phyloP scores from a whole-genome alignment of 2,329 filamentous ascomycete species.

The Colletotrichum tropicicola region DNA sequence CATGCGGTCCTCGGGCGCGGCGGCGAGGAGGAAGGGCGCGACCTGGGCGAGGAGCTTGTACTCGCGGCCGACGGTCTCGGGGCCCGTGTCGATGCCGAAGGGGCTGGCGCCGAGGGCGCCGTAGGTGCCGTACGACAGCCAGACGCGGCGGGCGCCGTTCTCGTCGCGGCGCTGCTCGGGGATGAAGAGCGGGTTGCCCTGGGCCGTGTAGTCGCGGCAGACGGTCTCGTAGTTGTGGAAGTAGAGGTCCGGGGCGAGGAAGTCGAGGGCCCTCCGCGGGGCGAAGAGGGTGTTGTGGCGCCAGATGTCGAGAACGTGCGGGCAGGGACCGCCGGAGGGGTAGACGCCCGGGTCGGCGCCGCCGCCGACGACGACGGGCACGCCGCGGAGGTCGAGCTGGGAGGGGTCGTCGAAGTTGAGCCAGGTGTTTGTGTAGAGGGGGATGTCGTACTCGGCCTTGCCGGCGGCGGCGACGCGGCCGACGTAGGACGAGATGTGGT shows the following conservation, averaged over 20 bases:
- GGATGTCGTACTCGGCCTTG: conserved; percentile 42
- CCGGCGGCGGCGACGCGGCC: conserved; percentile 45
- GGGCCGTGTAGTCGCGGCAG: conserved; percentile 53
- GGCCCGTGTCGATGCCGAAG: conserved; percentile 49
- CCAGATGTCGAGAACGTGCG: conserved; percentile 49
- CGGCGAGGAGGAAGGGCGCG: conserved; percentile 37
- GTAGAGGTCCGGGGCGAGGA: conserved; percentile 58
- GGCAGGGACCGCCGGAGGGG: conserved; percentile 44
- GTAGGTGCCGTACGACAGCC: conserved; percentile 51
- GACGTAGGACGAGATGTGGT: conserved; percentile 44
- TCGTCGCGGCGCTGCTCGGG: conserved; percentile 61
- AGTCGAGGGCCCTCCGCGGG: conserved; percentile 46
- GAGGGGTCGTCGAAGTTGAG: conserved; percentile 43
- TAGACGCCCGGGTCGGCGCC: conserved; percentile 45
- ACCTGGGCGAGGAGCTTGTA: conserved; percentile 43
- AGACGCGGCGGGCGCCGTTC: conserved; percentile 51
- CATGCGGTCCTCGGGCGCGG: conserved; percentile 41
- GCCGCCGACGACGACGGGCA: conserved; percentile 45
- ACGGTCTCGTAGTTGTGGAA: conserved; percentile 55
- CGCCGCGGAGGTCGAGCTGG: conserved; percentile 40
- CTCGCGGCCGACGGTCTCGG: conserved; percentile 39
- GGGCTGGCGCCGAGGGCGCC: conserved; percentile 47
- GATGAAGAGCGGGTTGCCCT: conserved; percentile 56
- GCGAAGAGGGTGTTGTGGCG: conserved; percentile 41
- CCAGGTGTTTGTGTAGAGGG: conserved; percentile 47